A percentile compares a stretch with the other conserved stretches of the same genome.
These are phyloP conservation scores for Xenosphaeropsis pyriputrescens DNA, from an alignment of 2,329 filamentous ascomycete genomes.

Conservation along the genomic window DNA sequence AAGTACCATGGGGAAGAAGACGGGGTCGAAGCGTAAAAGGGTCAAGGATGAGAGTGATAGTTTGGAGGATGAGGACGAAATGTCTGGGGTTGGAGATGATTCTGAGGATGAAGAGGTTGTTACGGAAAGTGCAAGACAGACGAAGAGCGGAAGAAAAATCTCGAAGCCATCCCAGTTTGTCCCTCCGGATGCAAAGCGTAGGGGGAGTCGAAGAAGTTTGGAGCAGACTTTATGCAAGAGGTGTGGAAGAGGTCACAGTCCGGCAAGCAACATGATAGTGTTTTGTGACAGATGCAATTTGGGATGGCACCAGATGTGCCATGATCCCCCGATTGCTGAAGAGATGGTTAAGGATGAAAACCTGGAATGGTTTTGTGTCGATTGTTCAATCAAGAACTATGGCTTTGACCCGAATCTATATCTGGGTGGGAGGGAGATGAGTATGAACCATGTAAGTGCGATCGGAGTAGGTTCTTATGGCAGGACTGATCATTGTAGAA, in stretches of 20 bases:
- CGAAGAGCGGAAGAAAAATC: slow-evolving; percentile 62
- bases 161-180: slow-evolving; percentile 51
- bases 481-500: slow-evolving; percentile 27
- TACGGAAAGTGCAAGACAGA: slow-evolving; percentile 46
- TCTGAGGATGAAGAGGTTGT: slow-evolving; percentile 26
- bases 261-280: slow-evolving; percentile 64
- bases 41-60: slow-evolving; percentile 12
- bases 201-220: slow-evolving; percentile 32
- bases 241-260: slow-evolving; percentile 59
- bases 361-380: slow-evolving; percentile 56
- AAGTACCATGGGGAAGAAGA: slow-evolving; percentile 3
- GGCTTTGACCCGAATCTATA: slow-evolving; percentile 19
- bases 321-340: slow-evolving; percentile 60
- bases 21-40: slow-evolving; percentile 16
- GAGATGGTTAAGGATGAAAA: slow-evolving; percentile 51
- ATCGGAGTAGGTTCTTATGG: not conserved
- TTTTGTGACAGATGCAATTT: slow-evolving; percentile 74
- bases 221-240: slow-evolving; percentile 53
- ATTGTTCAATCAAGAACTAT: slow-evolving; percentile 37
- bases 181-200: slow-evolving; percentile 32
- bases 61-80: slow-evolving; percentile 15
- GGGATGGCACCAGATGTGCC: slow-evolving; percentile 71
- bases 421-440: slow-evolving; percentile 16
- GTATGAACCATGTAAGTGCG: slow-evolving; percentile 22
- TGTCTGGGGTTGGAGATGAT: slow-evolving; percentile 19